Evolutionary conservation across 2,329 filamentous ascomycete genomes (phyloP).

Genomic region (Diplodia mutila): DNA sequence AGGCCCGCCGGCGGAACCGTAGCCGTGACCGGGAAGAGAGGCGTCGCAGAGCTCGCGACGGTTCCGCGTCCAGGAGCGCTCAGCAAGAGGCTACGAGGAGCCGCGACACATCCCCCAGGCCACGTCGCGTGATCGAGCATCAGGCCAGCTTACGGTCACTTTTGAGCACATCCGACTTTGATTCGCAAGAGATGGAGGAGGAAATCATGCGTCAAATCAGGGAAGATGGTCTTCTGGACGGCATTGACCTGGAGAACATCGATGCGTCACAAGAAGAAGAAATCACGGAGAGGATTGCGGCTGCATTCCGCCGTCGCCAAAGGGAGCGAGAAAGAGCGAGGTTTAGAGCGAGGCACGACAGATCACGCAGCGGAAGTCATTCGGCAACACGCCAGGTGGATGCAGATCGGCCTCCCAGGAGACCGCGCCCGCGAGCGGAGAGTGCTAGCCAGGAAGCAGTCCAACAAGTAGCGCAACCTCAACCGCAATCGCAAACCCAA

Average conservation of each 20-base stretch:
- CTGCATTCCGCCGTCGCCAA: slow-evolving; percentile 81
- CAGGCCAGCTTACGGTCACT: slow-evolving; percentile 86
- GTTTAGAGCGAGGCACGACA: slow-evolving; percentile 42
- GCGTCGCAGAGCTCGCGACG: slow-evolving; percentile 24
- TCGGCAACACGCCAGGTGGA: slow-evolving; percentile 28
- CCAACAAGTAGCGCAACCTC: neutral
- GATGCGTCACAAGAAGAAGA: slow-evolving; percentile 85
- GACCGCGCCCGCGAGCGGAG: slow-evolving; percentile 40
- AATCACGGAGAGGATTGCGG: slow-evolving; percentile 85
- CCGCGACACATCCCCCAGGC: slow-evolving; percentile 1
- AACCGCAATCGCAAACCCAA: slow-evolving; percentile 20
- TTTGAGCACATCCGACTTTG: slow-evolving; percentile 77
- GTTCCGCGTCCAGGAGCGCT: neutral
- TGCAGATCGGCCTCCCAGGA: slow-evolving; percentile 37
- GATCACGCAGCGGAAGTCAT: slow-evolving; percentile 43
- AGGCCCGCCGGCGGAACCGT: slow-evolving; percentile 38
- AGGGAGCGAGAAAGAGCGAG: slow-evolving; percentile 56
- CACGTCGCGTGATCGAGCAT: slow-evolving; percentile 72
- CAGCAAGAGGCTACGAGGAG: neutral
- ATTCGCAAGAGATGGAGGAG: slow-evolving; percentile 77
- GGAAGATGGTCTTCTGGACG: slow-evolving; percentile 83
- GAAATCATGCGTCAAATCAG: slow-evolving; percentile 89
- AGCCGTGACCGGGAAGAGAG: slow-evolving; percentile 32
- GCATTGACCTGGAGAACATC: slow-evolving; percentile 85
- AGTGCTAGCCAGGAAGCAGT: slow-evolving; percentile 36